Evolutionary conservation across 2,329 filamentous ascomycete genomes (phyloP), one percentile per base, ranked within the genome.

Genomic region (Ceratocystis albifundus): DNA sequence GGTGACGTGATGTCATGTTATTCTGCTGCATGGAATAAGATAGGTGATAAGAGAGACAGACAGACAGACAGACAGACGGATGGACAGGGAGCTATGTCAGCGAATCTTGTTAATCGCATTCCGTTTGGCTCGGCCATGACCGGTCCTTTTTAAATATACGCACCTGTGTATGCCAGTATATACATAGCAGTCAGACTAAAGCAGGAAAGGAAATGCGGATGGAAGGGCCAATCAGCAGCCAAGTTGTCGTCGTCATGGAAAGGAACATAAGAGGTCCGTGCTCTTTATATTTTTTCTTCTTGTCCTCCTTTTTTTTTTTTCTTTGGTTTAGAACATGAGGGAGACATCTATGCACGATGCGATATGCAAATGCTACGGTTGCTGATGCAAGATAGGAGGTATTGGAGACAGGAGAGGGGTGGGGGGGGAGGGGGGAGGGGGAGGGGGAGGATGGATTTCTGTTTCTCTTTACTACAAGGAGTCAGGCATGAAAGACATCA

Each of bases 311-410:
- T 48, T 4, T 17, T 48, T 15, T 4, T 59, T 36, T 36, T 36
- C 20, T 59, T 36, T 59, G 32, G 25, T 36, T 36, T 59, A 28
- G 30, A 32, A 53, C 12, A 41, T 15, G 36, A 41, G 12, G 36
- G 36, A 41, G 36, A 41, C 36, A 41, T 41, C 36, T n/a, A 59
- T 32, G 55, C 55, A 59, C 55, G 30, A 59, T 59, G 28, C 55
- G 17, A 36, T 32, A 59, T 59, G 25, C 53, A 57, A 41, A 57
- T n/a, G 22, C 53, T 6, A 7, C 12, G 17, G 17, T 4, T 41
- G 12, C 15, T 4, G 55, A 36, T 20, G 59, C 59, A 44, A 45
- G n/a, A 44, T 17, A 22, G 41, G 25, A 15, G 20, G 48, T 0
- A 20, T 48, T 20, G n/a, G 32, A 15, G 15, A 15, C n/a, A 45